Percentiles rank a stretch among this genome's conserved stretches.
Conservation (phyloP, 768 basidiomycete genomes). For the Boletus rubropictus region DNA sequence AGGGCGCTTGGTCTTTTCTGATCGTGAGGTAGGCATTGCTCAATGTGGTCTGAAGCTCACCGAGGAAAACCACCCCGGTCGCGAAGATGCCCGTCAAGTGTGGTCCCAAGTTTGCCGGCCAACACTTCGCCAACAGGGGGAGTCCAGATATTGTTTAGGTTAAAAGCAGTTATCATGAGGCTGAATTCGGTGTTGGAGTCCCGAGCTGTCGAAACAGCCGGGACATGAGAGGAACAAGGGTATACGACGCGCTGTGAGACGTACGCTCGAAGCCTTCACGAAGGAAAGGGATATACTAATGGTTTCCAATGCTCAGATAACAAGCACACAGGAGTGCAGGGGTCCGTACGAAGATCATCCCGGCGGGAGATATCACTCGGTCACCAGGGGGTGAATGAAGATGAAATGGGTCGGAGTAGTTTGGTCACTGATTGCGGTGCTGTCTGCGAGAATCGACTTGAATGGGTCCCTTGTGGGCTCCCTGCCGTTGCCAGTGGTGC, state of each 20-base stretch:
- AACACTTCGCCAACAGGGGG: slow-evolving; percentile 73
- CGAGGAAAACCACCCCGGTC: slow-evolving; percentile 64
- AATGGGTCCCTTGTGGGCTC: not conserved
- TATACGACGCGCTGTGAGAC: slow-evolving; percentile 54
- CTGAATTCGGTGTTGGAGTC: slow-evolving; percentile 72
- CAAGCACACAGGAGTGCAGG: slow-evolving; percentile 69
- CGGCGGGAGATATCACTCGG: slow-evolving; percentile 21
- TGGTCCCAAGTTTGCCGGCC: slow-evolving; percentile 66
- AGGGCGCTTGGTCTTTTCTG: slow-evolving; percentile 42
- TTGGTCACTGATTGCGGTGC: not conserved
- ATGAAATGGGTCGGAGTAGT: not conserved
- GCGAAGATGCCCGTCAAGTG: slow-evolving; percentile 65
- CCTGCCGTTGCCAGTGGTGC: not conserved
- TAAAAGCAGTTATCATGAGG: slow-evolving; percentile 70
- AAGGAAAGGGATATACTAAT: slow-evolving; percentile 48
- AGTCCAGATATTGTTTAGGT: slow-evolving; percentile 71
- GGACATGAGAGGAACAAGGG: slow-evolving; percentile 75
- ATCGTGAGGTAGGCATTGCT: slow-evolving; percentile 6
- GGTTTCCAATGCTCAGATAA: slow-evolving; percentile 68
- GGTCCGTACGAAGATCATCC: slow-evolving; percentile 46
- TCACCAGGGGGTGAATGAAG: not conserved
- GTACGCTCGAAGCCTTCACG: slow-evolving; percentile 1
- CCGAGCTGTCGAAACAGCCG: slow-evolving; percentile 62
- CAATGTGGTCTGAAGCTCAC: slow-evolving; percentile 28
- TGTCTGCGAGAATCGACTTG: not conserved